These are phyloP conservation scores for Niveomyces coronatus DNA, from an alignment of 2,329 filamentous ascomycete species.

Conservation along the genomic window DNA sequence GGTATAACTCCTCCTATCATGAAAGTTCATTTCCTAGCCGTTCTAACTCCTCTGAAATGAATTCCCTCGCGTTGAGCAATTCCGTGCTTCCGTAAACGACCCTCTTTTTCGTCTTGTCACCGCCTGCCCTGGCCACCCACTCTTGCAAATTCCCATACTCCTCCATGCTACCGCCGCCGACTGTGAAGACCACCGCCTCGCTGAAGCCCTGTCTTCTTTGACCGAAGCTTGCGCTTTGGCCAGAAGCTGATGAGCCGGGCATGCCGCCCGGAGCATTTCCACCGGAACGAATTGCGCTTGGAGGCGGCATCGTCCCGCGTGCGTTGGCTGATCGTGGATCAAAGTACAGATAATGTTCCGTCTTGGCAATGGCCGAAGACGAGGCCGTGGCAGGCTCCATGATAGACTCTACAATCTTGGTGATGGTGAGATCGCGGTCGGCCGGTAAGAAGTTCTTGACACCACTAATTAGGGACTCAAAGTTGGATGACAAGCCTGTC, in stretches of 20 bases:
- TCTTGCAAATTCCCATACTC: conserved; percentile 97
- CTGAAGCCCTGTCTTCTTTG: conserved; percentile 82
- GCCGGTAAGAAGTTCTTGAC: conserved; percentile 98
- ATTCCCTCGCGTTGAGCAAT: conserved; percentile 58
- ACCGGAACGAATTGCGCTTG: conserved; percentile 46
- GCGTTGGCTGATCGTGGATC: conserved; percentile 91
- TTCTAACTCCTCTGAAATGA: conserved; percentile 54
- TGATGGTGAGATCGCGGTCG: conserved; percentile 90
- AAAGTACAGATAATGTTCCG: conserved; percentile 94
- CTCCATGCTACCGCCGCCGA: conserved; percentile 95
- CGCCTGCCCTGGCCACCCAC: conserved; percentile 74
- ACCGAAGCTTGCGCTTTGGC: conserved; percentile 76
- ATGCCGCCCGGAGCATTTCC: conserved; percentile 36
- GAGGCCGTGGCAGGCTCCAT: conserved; percentile 92
- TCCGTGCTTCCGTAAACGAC: conserved; percentile 95
- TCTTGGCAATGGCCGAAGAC: conserved; percentile 88
- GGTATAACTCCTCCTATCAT: too few relatives aligned
- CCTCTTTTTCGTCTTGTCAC: conserved; percentile 58
- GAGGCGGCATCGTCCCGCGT: conserved; percentile 79
- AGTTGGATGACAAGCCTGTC: conserved; percentile 59
- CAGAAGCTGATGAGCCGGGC: conserved; percentile 41
- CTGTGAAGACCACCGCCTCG: conserved; percentile 88
- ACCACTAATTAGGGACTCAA: conserved; percentile 87
- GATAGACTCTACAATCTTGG: conserved; percentile 94
- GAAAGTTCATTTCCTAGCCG: conserved; percentile 49